Percentiles rank a stretch among this genome's conserved stretches.
These are phyloP conservation scores for Kodamaea suecica DNA, from an alignment of 1,139 yeast genomes.

Conservation along the genomic window DNA sequence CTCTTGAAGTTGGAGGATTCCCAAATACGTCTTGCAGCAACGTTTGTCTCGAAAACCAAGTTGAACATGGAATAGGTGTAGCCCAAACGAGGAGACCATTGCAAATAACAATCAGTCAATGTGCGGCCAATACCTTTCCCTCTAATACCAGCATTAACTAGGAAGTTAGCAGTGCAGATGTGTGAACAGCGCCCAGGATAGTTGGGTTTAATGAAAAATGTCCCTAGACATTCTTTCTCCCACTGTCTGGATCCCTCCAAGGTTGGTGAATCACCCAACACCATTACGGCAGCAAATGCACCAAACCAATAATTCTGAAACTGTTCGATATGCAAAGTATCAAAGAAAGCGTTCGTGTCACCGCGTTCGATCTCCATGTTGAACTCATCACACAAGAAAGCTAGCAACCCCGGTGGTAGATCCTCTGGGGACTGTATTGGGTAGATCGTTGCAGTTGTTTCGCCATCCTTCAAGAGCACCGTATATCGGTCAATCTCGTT, in stretches of 20 bases:
- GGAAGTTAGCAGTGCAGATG: conserved; percentile 84
- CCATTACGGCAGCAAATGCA: conserved; percentile 82
- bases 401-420: conserved; percentile 73
- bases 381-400: conserved; percentile 85
- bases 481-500: conserved; percentile 47
- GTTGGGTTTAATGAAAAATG: conserved; percentile 79
- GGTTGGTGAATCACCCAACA: conserved; percentile 66
- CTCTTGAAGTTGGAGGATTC: conserved; percentile 76
- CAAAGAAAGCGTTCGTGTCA: conserved; percentile 81
- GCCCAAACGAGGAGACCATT: conserved; percentile 90
- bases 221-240: conserved; percentile 88
- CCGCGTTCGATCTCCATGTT: conserved; percentile 91
- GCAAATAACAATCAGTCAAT: conserved; percentile 74
- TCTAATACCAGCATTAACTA: conserved; percentile 89
- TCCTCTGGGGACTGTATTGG: conserved; percentile 66
- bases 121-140: conserved; percentile 92
- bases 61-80: conserved; percentile 83
- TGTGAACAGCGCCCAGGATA: conserved; percentile 93
- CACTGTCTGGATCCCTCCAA: conserved; percentile 65
- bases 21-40: conserved; percentile 75
- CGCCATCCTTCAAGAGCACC: conserved; percentile 79
- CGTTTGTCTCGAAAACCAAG: conserved; percentile 83
- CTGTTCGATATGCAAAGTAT: conserved; percentile 66
- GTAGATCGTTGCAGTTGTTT: conserved; percentile 87
- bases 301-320: conserved; percentile 87